Evolutionary conservation across 345 rosid species (phyloP), one percentile per base, ranked within the genome.

Genomic region (Eucalyptus tenuipes): DNA sequence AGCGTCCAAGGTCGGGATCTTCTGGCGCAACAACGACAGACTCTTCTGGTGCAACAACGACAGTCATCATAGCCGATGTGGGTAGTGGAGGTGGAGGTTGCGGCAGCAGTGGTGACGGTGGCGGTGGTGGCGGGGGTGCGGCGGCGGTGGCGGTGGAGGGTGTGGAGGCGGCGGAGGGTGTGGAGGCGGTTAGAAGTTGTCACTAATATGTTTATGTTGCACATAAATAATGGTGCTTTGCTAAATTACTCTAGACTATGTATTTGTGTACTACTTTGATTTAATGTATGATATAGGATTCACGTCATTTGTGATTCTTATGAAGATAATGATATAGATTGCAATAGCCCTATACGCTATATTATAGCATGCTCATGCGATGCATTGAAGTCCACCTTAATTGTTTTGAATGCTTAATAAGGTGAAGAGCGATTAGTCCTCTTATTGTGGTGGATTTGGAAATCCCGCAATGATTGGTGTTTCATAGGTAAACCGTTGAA

Each of bases 41-140:
- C 40, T 31, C 40, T 66, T 66, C 79, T 66, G 79, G 42, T 66
- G 80, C 44, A 68, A 68, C 25, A 10, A 33, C 81, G 45, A 20
- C 13, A 33, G 44, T 1, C 7, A 17, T 33, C 25, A 4, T 18
- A 71, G 4, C 4, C 18, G 11, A 22, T 18, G 7, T 6, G 4
- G 44, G 25, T 42, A 3, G 25, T 10, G 44, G 44, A 33, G 22
- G 68, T n/a, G 75, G 37, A 29, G 75, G 20, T n/a, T 64, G 37
- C 2, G 17, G 71, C 5, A 16, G 71, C 0, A 18, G 33, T 0
- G 31, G 24, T 1, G 81, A 45, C 7, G 80, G 80, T 0, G 25
- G 8, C 0, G 20, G 53, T 0, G 8, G 49, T 0, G 5, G 33
- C 2, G 80, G 17, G 22, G 22, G 11, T 31, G 80, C 2, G 24